Percentiles rank a stretch among this genome's conserved stretches.
Conservation (phyloP, 1,284 basidiomycete genomes). For the Violaceomyces palustris region DNA sequence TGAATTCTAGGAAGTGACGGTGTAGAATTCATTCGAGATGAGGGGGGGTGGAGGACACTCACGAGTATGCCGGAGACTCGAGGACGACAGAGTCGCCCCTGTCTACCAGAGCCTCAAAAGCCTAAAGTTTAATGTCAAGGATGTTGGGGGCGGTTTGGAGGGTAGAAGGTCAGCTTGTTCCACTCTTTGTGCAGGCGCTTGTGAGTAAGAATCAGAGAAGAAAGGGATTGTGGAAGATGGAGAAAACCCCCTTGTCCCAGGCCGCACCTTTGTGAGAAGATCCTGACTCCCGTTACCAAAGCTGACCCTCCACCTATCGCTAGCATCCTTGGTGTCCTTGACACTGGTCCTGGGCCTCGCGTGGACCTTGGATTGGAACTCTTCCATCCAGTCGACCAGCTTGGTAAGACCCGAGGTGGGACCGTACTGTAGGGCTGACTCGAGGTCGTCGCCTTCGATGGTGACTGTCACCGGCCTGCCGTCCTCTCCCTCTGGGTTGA, state of each 20-base stretch:
- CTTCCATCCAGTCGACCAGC: constrained; percentile 63
- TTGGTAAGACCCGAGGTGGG: constrained; percentile 67
- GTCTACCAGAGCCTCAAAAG: constrained; percentile 64
- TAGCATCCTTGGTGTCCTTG: too few relatives aligned
- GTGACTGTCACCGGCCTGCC: constrained; percentile 32
- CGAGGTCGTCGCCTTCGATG: constrained; percentile 50
- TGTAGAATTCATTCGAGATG: too few relatives aligned
- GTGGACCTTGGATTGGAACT: constrained; percentile 62
- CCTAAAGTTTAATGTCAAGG: constrained; percentile 44
- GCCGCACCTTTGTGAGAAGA: constrained; percentile 66
- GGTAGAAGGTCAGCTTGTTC: too few relatives aligned
- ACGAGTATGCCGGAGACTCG: constrained; percentile 77
- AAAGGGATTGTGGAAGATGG: too few relatives aligned
- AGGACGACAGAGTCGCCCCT: constrained; percentile 76
- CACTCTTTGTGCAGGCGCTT: too few relatives aligned
- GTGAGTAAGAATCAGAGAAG: too few relatives aligned
- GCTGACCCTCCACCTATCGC: constrained; percentile 68
- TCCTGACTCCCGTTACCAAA: constrained; percentile 83
- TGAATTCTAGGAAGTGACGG: too few relatives aligned
- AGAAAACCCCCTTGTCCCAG: not conserved
- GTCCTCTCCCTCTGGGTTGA: constrained; percentile 14
- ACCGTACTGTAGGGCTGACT: constrained; percentile 56
- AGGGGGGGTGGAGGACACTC: constrained; percentile 1
- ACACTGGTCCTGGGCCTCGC: constrained; percentile 59
- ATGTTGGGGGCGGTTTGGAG: too few relatives aligned